Conservation (phyloP, 805 yeast species). For the Saturnispora saitoi region DNA sequence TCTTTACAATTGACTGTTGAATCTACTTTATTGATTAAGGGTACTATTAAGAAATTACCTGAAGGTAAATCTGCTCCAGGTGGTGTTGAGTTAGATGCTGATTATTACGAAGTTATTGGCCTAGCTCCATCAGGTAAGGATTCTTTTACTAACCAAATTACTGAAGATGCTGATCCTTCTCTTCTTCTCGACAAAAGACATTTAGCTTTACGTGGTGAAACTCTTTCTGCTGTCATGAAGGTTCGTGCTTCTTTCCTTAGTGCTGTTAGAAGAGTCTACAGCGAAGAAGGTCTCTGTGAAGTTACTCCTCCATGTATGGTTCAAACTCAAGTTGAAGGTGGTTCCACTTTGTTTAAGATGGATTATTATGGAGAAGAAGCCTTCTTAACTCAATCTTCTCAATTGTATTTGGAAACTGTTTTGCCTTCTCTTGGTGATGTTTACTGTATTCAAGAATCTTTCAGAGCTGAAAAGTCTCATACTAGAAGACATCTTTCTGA, state of each 20-base stretch:
- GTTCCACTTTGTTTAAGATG: slow-evolving; percentile 87
- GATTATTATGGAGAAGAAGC: slow-evolving; percentile 97
- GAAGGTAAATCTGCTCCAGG: slow-evolving; percentile 98
- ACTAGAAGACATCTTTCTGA: slow-evolving; percentile 97
- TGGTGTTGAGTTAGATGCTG: slow-evolving; percentile 88
- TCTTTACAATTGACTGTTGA: slow-evolving; percentile 83
- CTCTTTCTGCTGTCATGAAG: slow-evolving; percentile 84
- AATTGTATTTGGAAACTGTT: slow-evolving; percentile 92
- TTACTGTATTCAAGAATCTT: slow-evolving; percentile 94
- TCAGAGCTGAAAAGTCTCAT: slow-evolving; percentile 98
- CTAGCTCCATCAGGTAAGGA: slow-evolving; percentile 96
- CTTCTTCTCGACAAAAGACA: slow-evolving; percentile 91
- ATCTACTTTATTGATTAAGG: slow-evolving; percentile 72
- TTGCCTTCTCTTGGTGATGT: slow-evolving; percentile 96
- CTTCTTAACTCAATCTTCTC: slow-evolving; percentile 92
- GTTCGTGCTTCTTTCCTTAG: slow-evolving; percentile 78
- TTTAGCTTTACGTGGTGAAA: slow-evolving; percentile 92
- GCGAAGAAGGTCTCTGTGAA: slow-evolving; percentile 69
- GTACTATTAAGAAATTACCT: slow-evolving; percentile 75
- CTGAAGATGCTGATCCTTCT: slow-evolving; percentile 91
- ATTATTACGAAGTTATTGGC: slow-evolving; percentile 82
- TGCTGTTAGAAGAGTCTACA: slow-evolving; percentile 68
- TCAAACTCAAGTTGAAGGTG: slow-evolving; percentile 99
- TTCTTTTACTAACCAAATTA: slow-evolving; percentile 87
- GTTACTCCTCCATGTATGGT: slow-evolving; percentile 99